Percentiles rank a stretch among this genome's conserved stretches.
These are phyloP conservation scores for Penicillium subrubescens DNA, from an alignment of 495 filamentous ascomycete genomes.

Conservation along the genomic window DNA sequence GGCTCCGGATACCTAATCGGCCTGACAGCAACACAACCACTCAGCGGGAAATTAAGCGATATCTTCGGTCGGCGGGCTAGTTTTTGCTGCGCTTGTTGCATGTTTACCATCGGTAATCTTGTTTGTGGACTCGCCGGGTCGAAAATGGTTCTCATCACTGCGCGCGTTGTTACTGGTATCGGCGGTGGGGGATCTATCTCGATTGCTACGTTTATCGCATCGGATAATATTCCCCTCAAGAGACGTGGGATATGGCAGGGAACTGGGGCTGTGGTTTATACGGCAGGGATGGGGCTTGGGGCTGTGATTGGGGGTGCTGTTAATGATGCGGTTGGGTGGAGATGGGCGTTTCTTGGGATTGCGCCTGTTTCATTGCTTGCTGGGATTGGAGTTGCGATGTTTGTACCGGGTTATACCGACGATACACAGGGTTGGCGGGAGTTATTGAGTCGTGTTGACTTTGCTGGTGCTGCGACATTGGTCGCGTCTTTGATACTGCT, in stretches of 20 bases:
- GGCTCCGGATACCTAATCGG: conserved; percentile 21
- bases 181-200: conserved; percentile 23
- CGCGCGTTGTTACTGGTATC: conserved; percentile 17
- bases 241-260: conserved; percentile 21
- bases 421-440: not conserved
- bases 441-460: conserved; percentile 17
- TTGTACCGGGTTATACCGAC: conserved; percentile 5
- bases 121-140: conserved; percentile 15
- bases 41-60: conserved; percentile 24
- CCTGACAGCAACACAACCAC: conserved; percentile 20
- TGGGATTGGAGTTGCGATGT: conserved; percentile 10
- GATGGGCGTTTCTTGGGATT: conserved; percentile 22
- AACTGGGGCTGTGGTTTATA: conserved; percentile 12
- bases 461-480: conserved; percentile 15
- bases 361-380: conserved; percentile 17
- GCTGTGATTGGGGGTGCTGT: conserved; percentile 17
- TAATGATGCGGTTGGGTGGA: conserved; percentile 18
- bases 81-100: conserved; percentile 10
- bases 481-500: conserved; percentile 15
- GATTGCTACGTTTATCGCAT: conserved; percentile 20
- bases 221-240: conserved; percentile 18
- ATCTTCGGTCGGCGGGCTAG: conserved; percentile 20
- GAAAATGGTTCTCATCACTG: conserved; percentile 8
- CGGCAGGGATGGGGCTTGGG: conserved; percentile 16
- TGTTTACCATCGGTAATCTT: conserved; percentile 22